Conservation (phyloP, 768 basidiomycete species). For the Coprinopsis strossmayeri region DNA sequence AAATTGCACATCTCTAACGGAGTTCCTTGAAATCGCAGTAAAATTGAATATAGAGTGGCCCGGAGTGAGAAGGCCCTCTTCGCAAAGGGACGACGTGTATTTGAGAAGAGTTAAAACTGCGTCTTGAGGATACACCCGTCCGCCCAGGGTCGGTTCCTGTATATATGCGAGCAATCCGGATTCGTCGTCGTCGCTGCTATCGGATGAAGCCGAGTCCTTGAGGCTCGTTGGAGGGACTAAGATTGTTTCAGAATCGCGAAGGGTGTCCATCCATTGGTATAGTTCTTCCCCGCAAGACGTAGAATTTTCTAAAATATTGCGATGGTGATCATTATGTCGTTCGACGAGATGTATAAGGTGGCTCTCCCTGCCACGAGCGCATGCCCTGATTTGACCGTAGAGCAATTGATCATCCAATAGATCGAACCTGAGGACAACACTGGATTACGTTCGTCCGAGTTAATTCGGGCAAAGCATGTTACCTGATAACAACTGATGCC, state of each 20-base stretch:
- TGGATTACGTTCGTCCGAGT: background rate
- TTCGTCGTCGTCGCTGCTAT: slow-evolving; percentile 45
- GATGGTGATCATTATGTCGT: slow-evolving; percentile 48
- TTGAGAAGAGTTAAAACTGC: slow-evolving; percentile 53
- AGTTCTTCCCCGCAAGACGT: slow-evolving; percentile 30
- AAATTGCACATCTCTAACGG: slow-evolving; percentile 25
- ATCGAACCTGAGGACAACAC: slow-evolving; percentile 39
- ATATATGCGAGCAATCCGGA: slow-evolving; percentile 34
- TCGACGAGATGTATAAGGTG: slow-evolving; percentile 62
- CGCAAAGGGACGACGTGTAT: slow-evolving; percentile 27
- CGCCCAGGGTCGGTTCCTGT: slow-evolving; percentile 56
- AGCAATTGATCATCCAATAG: slow-evolving; percentile 58
- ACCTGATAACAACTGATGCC: slow-evolving; percentile 59
- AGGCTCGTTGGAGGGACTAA: slow-evolving; percentile 41
- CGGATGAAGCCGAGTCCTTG: slow-evolving; percentile 35
- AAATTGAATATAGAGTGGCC: slow-evolving; percentile 33
- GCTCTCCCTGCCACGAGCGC: slow-evolving; percentile 38
- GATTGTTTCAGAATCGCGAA: slow-evolving; percentile 30
- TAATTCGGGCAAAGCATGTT: background rate
- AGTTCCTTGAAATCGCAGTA: slow-evolving; percentile 19
- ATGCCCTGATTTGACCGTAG: slow-evolving; percentile 46
- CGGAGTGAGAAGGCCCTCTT: slow-evolving; percentile 9
- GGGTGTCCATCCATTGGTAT: slow-evolving; percentile 42
- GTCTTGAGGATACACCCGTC: slow-evolving; percentile 51
- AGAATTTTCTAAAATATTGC: slow-evolving; percentile 40